Conservation (phyloP, 2,329 filamentous ascomycete species). For the Curvularia spicifera region DNA sequence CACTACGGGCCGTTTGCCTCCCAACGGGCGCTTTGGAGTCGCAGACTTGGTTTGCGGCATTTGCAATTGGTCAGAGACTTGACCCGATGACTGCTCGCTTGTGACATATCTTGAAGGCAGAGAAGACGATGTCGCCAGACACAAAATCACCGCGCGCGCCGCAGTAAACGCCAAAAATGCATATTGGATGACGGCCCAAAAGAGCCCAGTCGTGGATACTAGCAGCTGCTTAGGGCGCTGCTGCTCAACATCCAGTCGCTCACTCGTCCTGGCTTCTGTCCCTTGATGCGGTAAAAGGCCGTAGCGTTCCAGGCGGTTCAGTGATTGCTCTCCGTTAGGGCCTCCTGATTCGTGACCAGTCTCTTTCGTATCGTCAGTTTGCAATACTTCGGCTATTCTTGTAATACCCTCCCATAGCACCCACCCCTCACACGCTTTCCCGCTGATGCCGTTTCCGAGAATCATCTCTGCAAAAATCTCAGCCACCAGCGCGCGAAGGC, state of each 20-base stretch:
- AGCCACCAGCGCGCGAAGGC: conserved; percentile 79
- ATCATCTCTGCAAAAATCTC: conserved; percentile 92
- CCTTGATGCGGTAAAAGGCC: conserved; percentile 57
- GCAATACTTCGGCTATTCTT: conserved; percentile 66
- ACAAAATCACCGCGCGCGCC: conserved; percentile 69
- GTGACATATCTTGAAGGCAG: conserved; percentile 62
- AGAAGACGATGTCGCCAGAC: conserved; percentile 71
- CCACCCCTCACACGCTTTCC: conserved; percentile 85
- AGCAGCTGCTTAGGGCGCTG: conserved; percentile 24
- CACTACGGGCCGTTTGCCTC: conserved; percentile 68
- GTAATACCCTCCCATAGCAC: conserved; percentile 84
- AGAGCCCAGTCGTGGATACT: conserved; percentile 47
- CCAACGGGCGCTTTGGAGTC: conserved; percentile 41
- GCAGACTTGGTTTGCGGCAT: conserved; percentile 36
- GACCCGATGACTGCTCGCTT: conserved; percentile 40
- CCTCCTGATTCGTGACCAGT: conserved; percentile 39
- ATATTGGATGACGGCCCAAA: conserved; percentile 64
- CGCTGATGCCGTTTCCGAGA: conserved; percentile 79
- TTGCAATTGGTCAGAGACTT: conserved; percentile 43
- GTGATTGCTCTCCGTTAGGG: conserved; percentile 32
- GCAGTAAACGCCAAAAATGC: conserved; percentile 61
- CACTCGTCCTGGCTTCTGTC: conserved; percentile 27
- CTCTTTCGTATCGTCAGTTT: conserved; percentile 42
- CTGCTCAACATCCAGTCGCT: conserved; percentile 23
- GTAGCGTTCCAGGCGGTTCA: conserved; percentile 62